Percentiles rank a stretch among this genome's conserved stretches.
Conservation (phyloP, 768 basidiomycete species). For the Glaciozyma antarctica region DNA sequence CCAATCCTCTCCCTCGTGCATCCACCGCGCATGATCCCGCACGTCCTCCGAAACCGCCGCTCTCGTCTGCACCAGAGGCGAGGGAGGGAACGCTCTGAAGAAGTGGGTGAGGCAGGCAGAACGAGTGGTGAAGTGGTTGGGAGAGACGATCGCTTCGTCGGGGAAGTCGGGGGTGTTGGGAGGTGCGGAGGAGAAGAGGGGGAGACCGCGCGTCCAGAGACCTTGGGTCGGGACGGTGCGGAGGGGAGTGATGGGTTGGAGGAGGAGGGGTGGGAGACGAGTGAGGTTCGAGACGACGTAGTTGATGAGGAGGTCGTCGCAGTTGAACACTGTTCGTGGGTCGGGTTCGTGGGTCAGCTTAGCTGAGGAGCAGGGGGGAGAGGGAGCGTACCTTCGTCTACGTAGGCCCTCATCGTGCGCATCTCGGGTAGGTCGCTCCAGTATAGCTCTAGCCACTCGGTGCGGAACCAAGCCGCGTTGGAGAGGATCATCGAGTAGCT, state of each 20-base stretch:
- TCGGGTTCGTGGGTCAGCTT: no score
- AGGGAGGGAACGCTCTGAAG: constrained; percentile 9
- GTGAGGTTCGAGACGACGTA: constrained; percentile 32
- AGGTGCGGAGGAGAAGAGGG: background rate
- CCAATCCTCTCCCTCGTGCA: constrained; percentile 19
- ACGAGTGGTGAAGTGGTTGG: constrained; percentile 16
- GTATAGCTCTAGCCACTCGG: constrained; percentile 26
- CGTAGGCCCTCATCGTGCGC: constrained; percentile 15
- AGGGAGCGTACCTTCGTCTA: constrained; percentile 24
- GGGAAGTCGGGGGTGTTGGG: background rate
- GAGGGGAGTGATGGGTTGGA: constrained; percentile 25
- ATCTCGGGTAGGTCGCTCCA: constrained; percentile 22
- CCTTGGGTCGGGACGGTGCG: constrained; percentile 24
- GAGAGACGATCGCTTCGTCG: background rate
- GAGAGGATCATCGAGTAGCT: constrained; percentile 29
- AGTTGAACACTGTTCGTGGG: constrained; percentile 25
- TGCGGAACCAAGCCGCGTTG: constrained; percentile 29
- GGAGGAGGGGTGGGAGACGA: constrained; percentile 24
- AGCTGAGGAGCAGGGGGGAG: background rate
- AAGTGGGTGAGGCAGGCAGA: constrained; percentile 26
- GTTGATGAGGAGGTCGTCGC: constrained; percentile 34
- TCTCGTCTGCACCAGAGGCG: constrained; percentile 4
- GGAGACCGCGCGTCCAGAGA: constrained; percentile 18
- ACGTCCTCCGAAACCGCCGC: constrained; percentile 20
- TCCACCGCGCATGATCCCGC: constrained; percentile 25